phyloP scores from a whole-genome alignment of 495 filamentous ascomycete genomes.

The Usnea hakonensis region DNA sequence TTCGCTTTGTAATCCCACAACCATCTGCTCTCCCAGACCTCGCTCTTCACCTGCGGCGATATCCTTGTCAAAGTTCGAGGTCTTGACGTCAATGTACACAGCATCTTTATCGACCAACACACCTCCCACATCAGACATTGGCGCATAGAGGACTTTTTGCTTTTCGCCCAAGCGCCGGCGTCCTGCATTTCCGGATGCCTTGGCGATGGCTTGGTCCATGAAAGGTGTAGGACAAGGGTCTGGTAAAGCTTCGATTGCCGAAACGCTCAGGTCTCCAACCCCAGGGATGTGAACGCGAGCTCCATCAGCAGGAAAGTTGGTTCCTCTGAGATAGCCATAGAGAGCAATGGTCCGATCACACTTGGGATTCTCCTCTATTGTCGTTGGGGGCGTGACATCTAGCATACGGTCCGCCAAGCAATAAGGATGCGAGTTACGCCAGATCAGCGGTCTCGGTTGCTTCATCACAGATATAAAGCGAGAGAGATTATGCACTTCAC shows the following conservation, averaged over 20 bases:
- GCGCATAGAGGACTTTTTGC: conserved; percentile 89
- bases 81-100: conserved; percentile 70
- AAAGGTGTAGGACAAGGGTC: conserved; percentile 93
- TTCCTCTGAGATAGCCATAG: conserved; percentile 92
- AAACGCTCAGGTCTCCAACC: conserved; percentile 85
- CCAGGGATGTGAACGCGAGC: conserved; percentile 89
- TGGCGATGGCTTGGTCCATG: conserved; percentile 76
- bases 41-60: conserved; percentile 54
- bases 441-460: conserved; percentile 90
- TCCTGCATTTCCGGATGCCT: conserved; percentile 68
- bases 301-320: conserved; percentile 82
- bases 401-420: conserved; percentile 86
- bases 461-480: conserved; percentile 98
- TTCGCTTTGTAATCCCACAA: conserved; percentile 81
- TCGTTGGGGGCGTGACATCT: conserved; percentile 86
- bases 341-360: conserved; percentile 85
- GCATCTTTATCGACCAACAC: conserved; percentile 76
- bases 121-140: conserved; percentile 95
- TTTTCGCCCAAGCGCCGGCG: conserved; percentile 81
- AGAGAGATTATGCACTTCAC: conserved; percentile 90
- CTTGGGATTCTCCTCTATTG: conserved; percentile 77
- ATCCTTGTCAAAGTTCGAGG: conserved; percentile 63
- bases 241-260: conserved; percentile 73
- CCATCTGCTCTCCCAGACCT: conserved; percentile 86
- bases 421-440: conserved; percentile 94